These are phyloP conservation scores for Malus hybrid DNA, from an alignment of 331 rosid genomes.

Conservation along the genomic window DNA sequence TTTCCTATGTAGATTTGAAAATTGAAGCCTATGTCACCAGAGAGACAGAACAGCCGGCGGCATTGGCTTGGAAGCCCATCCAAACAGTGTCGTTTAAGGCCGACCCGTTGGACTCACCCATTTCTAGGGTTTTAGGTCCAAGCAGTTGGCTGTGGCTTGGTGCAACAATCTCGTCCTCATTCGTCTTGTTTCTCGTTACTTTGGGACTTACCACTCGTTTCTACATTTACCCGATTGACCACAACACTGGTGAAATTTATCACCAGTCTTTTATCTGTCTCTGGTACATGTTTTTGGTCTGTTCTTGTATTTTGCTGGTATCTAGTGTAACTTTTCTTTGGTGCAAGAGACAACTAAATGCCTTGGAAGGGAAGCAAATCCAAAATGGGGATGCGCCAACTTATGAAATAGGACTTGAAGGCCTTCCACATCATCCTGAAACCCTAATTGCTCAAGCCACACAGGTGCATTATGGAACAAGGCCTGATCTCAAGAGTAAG, in stretches of 20 bases:
- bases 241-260: slow-evolving; percentile 10
- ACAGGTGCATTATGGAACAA: slow-evolving; percentile 32
- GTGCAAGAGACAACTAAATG: slow-evolving; percentile 25
- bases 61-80: slow-evolving; percentile 13
- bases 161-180: slow-evolving; percentile 33
- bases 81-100: slow-evolving; percentile 28
- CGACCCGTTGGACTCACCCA: slow-evolving; percentile 27
- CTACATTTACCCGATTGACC: slow-evolving; percentile 30
- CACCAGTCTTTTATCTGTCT: slow-evolving; percentile 22
- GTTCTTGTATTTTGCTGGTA: slow-evolving; percentile 25
- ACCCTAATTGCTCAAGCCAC: slow-evolving; percentile 29
- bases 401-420: slow-evolving; percentile 33
- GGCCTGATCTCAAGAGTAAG: slow-evolving; percentile 46
- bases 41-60: slow-evolving; percentile 20
- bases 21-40: slow-evolving; percentile 43
- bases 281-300: slow-evolving; percentile 40
- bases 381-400: neutral
- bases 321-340: slow-evolving; percentile 25
- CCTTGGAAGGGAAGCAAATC: slow-evolving; percentile 11
- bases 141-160: slow-evolving; percentile 37
- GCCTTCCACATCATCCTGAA: slow-evolving; percentile 24
- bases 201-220: slow-evolving; percentile 31
- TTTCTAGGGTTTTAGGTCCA: slow-evolving; percentile 23
- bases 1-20: slow-evolving; percentile 20
- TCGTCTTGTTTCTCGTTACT: slow-evolving; percentile 26